Base-by-base conservation (phyloP, 108 stramenopile genomes). In the Cyclostephanos invisitatus region DNA sequence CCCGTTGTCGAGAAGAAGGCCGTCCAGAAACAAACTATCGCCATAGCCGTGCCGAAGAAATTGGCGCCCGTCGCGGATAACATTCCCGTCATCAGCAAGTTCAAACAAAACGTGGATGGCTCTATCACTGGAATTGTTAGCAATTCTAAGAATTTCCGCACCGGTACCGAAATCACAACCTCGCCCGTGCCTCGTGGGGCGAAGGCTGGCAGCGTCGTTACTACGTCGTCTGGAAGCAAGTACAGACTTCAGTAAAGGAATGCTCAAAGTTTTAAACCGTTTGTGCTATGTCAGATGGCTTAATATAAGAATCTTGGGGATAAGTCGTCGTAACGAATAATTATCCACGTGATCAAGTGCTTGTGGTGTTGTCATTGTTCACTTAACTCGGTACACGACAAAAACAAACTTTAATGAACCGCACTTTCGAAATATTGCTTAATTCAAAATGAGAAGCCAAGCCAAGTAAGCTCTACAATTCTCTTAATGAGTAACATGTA, bases 111-210 rank as follows among this genome's bases (percentile, higher is more conserved):
- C 64, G 36, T 73, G 0, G 87, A 95, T 69, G 94, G 94, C 6
- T 86, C 87, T 9, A 85, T 95, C 44, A 91, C 89, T 7, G 94
- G 94, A 37, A 73, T 68, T 18, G 82, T 95, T 12, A 83, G 85
- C 69, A 91, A 91, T 59, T 88, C 91, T 0, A 76, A 80, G 40
- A 84, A 65, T 47, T 95, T 91, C 88, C 69, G 83, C 5, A 81
- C 65, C 53, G 91, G 91, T 44, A 88, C 88, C 27, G 82, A 88
- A 77, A 93, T 95, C 57, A 92, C 94, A 47, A 95, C 94, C 46
- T 91, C 90, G 27, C 86, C 89, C 18, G 90, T 95, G 11, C 50
- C 70, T 27, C 82, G 78, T 68, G 89, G 89, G 49, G 94, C 91
- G 20, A 86, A 88, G 69, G 54, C 83, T 28, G 94, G 94, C 9